Evolutionary conservation across 2,329 filamentous ascomycete species (phyloP).

Genomic region (Fusarium newnesense): DNA sequence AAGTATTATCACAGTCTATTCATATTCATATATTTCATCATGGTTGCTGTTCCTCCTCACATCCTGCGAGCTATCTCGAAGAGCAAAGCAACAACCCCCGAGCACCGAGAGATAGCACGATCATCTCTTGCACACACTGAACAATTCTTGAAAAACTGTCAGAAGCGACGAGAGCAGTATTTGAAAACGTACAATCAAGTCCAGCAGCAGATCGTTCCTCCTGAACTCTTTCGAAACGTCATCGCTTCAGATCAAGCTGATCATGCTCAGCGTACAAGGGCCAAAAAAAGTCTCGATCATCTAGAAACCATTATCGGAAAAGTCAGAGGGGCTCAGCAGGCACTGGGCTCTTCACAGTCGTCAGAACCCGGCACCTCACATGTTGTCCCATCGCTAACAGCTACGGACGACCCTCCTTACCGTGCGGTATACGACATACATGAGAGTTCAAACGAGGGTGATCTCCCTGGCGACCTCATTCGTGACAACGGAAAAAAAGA

Average conservation of each 20-base stretch:
- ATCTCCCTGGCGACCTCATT: slow-evolving; percentile 56
- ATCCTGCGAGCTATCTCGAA: slow-evolving; percentile 57
- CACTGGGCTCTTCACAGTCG: not conserved
- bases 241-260: slow-evolving; percentile 49
- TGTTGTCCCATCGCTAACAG: slow-evolving; percentile 28
- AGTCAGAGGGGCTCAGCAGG: slow-evolving; percentile 36
- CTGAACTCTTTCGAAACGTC: slow-evolving; percentile 52
- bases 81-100: slow-evolving; percentile 48
- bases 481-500: slow-evolving; percentile 55
- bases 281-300: slow-evolving; percentile 54
- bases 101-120: slow-evolving; percentile 50
- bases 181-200: not conserved
- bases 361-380: not conserved
- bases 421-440: slow-evolving; percentile 59
- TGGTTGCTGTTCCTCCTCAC: slow-evolving; percentile 54
- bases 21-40: not conserved
- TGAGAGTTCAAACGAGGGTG: slow-evolving; percentile 48
- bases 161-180: slow-evolving; percentile 45
- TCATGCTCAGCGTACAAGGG: slow-evolving; percentile 50
- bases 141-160: slow-evolving; percentile 37
- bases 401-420: slow-evolving; percentile 46
- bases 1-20: not conserved
- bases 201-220: slow-evolving; percentile 52
- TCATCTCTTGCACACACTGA: slow-evolving; percentile 50
- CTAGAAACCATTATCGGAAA: slow-evolving; percentile 46